Evolutionary conservation across 1,284 basidiomycete species (phyloP).

Genomic region (Boletus sp.): DNA sequence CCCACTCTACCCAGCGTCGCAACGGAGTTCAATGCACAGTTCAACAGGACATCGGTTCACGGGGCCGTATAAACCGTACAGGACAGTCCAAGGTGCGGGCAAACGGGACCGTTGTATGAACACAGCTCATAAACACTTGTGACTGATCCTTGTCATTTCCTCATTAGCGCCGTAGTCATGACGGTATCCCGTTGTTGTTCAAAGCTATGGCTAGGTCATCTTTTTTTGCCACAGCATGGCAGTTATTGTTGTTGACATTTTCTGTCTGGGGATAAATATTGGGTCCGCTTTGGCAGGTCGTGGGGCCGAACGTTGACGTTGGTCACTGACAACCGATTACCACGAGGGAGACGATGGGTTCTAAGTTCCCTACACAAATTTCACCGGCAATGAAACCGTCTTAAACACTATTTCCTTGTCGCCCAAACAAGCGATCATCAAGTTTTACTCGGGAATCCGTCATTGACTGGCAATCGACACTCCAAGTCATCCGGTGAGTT

Average conservation of each 20-base stretch:
- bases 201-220: too few relatives aligned
- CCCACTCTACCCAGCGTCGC: too few relatives aligned
- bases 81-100: too few relatives aligned
- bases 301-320: background rate
- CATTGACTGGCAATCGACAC: too few relatives aligned
- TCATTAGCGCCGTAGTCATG: too few relatives aligned
- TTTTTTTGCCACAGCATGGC: too few relatives aligned
- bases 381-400: background rate
- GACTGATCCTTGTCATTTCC: too few relatives aligned
- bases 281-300: background rate
- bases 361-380: background rate
- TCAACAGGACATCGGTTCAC: background rate
- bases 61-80: too few relatives aligned
- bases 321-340: background rate
- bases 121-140: too few relatives aligned
- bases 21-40: background rate
- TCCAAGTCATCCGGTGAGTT: too few relatives aligned
- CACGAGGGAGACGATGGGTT: background rate
- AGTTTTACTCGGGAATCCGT: background rate
- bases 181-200: too few relatives aligned
- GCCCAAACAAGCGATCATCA: constrained; percentile 1
- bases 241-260: constrained; percentile 4
- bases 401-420: background rate
- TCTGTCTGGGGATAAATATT: constrained; percentile 5
- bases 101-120: too few relatives aligned